These are phyloP conservation scores for Multifurca ochricompacta DNA, from an alignment of 768 basidiomycete species.

Conservation along the genomic window DNA sequence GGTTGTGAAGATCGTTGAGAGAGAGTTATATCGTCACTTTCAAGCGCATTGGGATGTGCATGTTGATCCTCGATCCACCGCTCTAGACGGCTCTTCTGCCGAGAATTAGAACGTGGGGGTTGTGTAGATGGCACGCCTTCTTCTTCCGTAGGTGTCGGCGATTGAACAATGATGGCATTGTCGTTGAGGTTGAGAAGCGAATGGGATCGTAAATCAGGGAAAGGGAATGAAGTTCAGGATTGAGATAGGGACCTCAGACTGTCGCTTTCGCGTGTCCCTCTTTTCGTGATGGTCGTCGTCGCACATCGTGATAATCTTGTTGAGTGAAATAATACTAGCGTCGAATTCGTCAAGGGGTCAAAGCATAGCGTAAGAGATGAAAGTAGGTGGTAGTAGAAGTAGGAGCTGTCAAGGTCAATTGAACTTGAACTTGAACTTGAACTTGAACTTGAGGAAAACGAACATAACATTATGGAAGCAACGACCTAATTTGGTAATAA, in stretches of 20 bases:
- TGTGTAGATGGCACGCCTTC: conserved; percentile 18
- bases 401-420: too few species aligned
- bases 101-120: conserved; percentile 25
- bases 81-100: conserved; percentile 35
- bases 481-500: background rate
- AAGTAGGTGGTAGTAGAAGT: too few species aligned
- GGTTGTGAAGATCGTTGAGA: conserved; percentile 24
- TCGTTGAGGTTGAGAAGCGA: conserved; percentile 1
- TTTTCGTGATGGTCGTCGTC: conserved; percentile 15
- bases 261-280: background rate
- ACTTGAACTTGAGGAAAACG: too few species aligned
- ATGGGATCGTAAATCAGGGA: background rate
- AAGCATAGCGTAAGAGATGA: background rate
- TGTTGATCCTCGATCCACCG: conserved; percentile 40
- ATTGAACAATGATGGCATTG: conserved; percentile 19
- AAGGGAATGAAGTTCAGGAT: background rate
- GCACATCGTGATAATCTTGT: conserved; percentile 7
- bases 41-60: conserved; percentile 20
- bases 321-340: conserved; percentile 13
- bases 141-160: conserved; percentile 18
- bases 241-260: conserved; percentile 2
- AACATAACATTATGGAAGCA: too few species aligned
- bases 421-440: too few species aligned
- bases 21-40: conserved; percentile 21
- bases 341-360: background rate